These are phyloP conservation scores for Epichloe gansuensis DNA, from an alignment of 2,329 filamentous ascomycete genomes.

Conservation along the genomic window DNA sequence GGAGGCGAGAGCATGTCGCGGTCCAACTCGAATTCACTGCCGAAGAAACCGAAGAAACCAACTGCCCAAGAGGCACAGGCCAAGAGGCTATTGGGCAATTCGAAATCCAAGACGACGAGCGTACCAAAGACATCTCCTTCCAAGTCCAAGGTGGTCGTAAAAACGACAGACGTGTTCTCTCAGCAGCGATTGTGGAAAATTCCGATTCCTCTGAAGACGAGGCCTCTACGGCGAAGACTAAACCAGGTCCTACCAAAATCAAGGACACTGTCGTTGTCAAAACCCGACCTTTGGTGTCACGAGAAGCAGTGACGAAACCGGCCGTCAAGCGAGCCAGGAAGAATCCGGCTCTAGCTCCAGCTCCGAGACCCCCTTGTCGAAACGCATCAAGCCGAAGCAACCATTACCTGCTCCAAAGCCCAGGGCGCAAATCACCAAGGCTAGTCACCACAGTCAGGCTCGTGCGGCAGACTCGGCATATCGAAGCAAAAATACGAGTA, in stretches of 20 bases:
- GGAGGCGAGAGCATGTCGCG: constrained; percentile 34
- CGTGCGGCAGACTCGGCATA: constrained; percentile 25
- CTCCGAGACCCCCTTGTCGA: constrained; percentile 45
- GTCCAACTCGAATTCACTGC: constrained; percentile 38
- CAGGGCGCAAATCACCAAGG: constrained; percentile 38
- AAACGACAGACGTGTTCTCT: constrained; percentile 33
- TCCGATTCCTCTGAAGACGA: constrained; percentile 43
- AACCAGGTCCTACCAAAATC: constrained; percentile 16
- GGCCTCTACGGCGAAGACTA: constrained; percentile 20
- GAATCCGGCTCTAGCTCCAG: constrained; percentile 45
- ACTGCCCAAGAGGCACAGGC: constrained; percentile 41
- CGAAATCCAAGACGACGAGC: constrained; percentile 23
- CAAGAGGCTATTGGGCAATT: constrained; percentile 36
- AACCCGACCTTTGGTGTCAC: constrained; percentile 19
- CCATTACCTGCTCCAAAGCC: constrained; percentile 19
- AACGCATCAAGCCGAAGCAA: constrained; percentile 42
- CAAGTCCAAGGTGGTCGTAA: constrained; percentile 28
- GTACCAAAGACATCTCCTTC: constrained; percentile 24
- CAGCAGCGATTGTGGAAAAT: constrained; percentile 44
- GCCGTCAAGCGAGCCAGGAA: constrained; percentile 41
- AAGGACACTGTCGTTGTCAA: constrained; percentile 22
- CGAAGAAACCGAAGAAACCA: constrained; percentile 44
- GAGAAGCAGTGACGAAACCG: constrained; percentile 22
- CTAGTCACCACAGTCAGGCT: constrained; percentile 32
- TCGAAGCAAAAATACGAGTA: constrained; percentile 32